Evolutionary conservation across 345 rosid genomes (phyloP), one percentile per base, ranked within the genome.

Genomic region (Punica granatum): DNA sequence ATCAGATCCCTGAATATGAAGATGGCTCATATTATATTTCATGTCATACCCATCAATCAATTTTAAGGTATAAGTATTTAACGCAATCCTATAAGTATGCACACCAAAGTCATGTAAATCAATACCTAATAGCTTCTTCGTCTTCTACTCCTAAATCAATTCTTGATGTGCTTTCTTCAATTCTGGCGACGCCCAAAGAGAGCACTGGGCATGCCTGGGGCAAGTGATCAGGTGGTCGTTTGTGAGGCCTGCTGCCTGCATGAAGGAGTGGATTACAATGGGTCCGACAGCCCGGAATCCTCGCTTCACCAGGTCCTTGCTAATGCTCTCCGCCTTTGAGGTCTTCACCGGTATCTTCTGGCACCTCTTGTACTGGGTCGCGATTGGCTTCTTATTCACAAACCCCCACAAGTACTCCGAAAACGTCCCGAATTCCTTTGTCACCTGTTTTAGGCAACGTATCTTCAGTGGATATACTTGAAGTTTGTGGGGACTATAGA

Each of bases 251-350:
- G 82, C 82, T 28, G 87, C 86, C 73, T 87, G 89, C 92, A 87
- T 78, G 82, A 87, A 84, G 36, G 87, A 87, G 69, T 87, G 84
- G 62, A 87, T 79, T 67, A 84, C 81, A 1, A 87, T 84, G 4
- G 89, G 87, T 59, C 92, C 92, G 19, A 80, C 89, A 25, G 70
- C 71, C 78, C 87, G 71, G 60, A 87, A 84, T 1, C 89, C 92
- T 33, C 87, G 78, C 73, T 84, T 78, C 48, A 87, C 79, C 92
- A 87, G 84, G 80, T 87, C 92, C 69, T 84, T 87, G 84, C 92
- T 87, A 72, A 87, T 84, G 70, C 72, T 79, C 44, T 87, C 92
- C 19, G 92, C 84, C 69, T 84, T 87, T 36, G 92, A 84, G 4
- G 92, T 87, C 83, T 84, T 87, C 1, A 77, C 87, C 2, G 89